A percentile compares a stretch with the other conserved stretches of the same genome.
phyloP scores from a whole-genome alignment of 306 rosid species.

The Begonia peltatifolia region DNA sequence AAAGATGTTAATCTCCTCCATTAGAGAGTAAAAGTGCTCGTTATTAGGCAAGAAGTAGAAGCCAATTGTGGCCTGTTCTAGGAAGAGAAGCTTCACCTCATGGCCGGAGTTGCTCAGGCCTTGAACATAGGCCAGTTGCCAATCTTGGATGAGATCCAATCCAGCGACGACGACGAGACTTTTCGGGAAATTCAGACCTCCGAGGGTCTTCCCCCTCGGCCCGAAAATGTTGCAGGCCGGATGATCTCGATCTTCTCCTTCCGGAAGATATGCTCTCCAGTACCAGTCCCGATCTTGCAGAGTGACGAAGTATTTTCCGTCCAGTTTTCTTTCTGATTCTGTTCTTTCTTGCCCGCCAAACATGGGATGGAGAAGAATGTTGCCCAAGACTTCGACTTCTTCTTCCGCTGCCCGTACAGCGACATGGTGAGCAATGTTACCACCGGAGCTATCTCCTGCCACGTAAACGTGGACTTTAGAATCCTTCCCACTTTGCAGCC shows the following conservation, averaged over 20 bases:
- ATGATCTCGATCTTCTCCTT: slow-evolving; percentile 61
- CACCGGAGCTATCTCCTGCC: slow-evolving; percentile 69
- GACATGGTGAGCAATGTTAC: slow-evolving; percentile 58
- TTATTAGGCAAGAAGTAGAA: slow-evolving; percentile 75
- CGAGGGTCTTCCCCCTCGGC: slow-evolving; percentile 37
- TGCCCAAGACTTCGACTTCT: slow-evolving; percentile 48
- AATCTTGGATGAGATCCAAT: slow-evolving; percentile 62
- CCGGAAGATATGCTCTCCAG: slow-evolving; percentile 66
- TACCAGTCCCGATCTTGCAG: slow-evolving; percentile 65
- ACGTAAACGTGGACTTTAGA: slow-evolving; percentile 51
- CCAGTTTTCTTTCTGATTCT: slow-evolving; percentile 41
- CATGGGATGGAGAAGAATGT: slow-evolving; percentile 63
- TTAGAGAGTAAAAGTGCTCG: slow-evolving; percentile 43
- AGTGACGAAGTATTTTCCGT: slow-evolving; percentile 56
- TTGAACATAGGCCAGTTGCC: slow-evolving; percentile 61
- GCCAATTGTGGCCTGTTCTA: slow-evolving; percentile 57
- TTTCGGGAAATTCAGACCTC: slow-evolving; percentile 38
- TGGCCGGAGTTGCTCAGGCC: slow-evolving; percentile 39
- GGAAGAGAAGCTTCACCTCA: slow-evolving; percentile 42
- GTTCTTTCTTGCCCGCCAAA: slow-evolving; percentile 52
- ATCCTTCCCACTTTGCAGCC: slow-evolving; percentile 67
- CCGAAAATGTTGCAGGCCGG: slow-evolving; percentile 66
- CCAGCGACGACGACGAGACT: slow-evolving; percentile 66
- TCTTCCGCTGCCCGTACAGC: slow-evolving; percentile 38
- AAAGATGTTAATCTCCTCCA: slow-evolving; percentile 54